Conservation (phyloP, 441 rosid genomes). For the Daphne laureola region DNA sequence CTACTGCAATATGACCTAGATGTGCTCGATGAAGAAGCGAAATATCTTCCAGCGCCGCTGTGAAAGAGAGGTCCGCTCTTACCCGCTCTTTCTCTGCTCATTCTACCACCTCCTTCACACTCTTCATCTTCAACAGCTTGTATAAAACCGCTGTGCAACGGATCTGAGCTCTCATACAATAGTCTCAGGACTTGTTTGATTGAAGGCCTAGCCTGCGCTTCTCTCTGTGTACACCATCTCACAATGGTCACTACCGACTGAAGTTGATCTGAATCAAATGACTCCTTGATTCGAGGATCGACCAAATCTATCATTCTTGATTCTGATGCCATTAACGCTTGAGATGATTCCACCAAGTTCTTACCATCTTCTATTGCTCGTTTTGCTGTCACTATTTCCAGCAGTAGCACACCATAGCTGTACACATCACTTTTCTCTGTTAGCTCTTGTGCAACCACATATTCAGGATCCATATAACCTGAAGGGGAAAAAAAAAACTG, state of each 20-base stretch:
- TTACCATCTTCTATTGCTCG: constrained; percentile 67
- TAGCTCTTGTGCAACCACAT: constrained; percentile 73
- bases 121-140: constrained; percentile 63
- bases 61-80: constrained; percentile 39
- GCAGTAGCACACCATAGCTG: constrained; percentile 79
- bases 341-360: constrained; percentile 74
- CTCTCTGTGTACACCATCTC: constrained; percentile 86
- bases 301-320: constrained; percentile 52
- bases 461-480: constrained; percentile 98
- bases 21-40: constrained; percentile 91
- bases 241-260: constrained; percentile 52
- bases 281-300: constrained; percentile 50
- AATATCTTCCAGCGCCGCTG: constrained; percentile 57
- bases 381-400: constrained; percentile 76
- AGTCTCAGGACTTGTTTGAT: constrained; percentile 80
- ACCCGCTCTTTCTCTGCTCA: constrained; percentile 51
- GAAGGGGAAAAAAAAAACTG: constrained; percentile 26
- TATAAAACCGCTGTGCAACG: constrained; percentile 61
- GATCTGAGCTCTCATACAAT: constrained; percentile 81
- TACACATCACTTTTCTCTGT: constrained; percentile 94
- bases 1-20: constrained; percentile 85
- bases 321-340: constrained; percentile 45
- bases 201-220: constrained; percentile 75
- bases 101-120: constrained; percentile 52
- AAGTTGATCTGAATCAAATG: constrained; percentile 67